Conservation (phyloP, 495 filamentous ascomycete genomes). For the Talaromyces wortmannii region DNA sequence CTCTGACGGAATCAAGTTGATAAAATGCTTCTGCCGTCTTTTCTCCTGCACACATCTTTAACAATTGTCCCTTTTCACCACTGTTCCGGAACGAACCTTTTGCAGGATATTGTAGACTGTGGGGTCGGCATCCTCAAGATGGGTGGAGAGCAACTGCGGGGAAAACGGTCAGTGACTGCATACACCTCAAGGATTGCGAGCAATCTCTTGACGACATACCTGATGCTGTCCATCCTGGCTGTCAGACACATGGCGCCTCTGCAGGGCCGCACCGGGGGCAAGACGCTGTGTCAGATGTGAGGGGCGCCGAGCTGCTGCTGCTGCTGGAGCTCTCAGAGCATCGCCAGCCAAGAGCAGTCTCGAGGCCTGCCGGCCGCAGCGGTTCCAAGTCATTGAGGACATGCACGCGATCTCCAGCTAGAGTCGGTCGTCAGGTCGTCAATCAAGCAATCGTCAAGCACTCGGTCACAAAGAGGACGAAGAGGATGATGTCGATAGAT, state of each 20-base stretch:
- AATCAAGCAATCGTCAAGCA: too few relatives aligned
- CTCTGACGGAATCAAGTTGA: slow-evolving; percentile 98
- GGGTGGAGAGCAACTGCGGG: slow-evolving; percentile 66
- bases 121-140: slow-evolving; percentile 80
- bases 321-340: slow-evolving; percentile 10
- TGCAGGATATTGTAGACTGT: slow-evolving; percentile 80
- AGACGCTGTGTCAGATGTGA: slow-evolving; percentile 10
- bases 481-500: neutral
- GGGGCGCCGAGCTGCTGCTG: slow-evolving; percentile 5
- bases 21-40: slow-evolving; percentile 95
- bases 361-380: slow-evolving; percentile 34
- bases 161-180: neutral
- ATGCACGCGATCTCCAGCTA: neutral
- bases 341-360: slow-evolving; percentile 26
- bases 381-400: slow-evolving; percentile 33
- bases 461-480: neutral
- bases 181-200: neutral
- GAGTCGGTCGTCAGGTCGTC: too few relatives aligned
- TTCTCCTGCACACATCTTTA: slow-evolving; percentile 55
- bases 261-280: slow-evolving; percentile 14
- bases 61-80: slow-evolving; percentile 1
- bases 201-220: slow-evolving; percentile 11
- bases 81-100: slow-evolving; percentile 52
- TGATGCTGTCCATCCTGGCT: slow-evolving; percentile 36
- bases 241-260: slow-evolving; percentile 30